Evolutionary conservation across 2,329 filamentous ascomycete genomes (phyloP), one percentile per base, ranked within the genome.

Genomic region (Fusarium marasasianum): DNA sequence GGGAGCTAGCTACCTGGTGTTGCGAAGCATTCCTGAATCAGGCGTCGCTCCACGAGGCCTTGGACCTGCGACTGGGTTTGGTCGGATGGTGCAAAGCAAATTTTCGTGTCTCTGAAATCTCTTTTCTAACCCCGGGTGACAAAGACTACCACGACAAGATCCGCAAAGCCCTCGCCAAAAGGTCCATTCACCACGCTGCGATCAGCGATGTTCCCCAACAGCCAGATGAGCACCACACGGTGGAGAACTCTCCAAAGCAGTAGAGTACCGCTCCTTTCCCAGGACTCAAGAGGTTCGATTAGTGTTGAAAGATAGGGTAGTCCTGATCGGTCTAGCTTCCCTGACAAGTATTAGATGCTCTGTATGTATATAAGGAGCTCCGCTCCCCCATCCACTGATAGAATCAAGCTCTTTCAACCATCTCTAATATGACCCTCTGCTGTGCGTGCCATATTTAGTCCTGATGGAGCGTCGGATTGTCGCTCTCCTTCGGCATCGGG

Each of bases 401-500:
- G n/a, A 44, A 8, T 26, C n/a, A 18, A 44, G 15, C 15, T 44
- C 6, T 26, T 24, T 26, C 17, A 44, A 26, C 9, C 43, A 2
- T 3, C n/a, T 44, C 15, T 26, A 18, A 18, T 26, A 10, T 12
- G 43, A 12, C 6, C n/a, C n/a, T 26, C n/a, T 26, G 43, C 43
- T 26, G 43, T 12, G n/a, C 15, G 15, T 44, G 43, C n/a, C n/a
- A 1, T 35, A 8, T 35, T 8, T 35, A 35, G 33, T 35, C 82
- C 22, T 76, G 78, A 37, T 83, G 82, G n/a, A 83, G 61, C 2
- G 76, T 74, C 3, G 76, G 57, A 35, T 81, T 82, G 17, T 73
- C 73, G 2, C 67, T 72, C 12, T 79, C 72, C 65, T 84, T 84
- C 1, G 82, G 81, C 38, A 76, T 79, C 0, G 83, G 83, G 4